Base-by-base conservation (phyloP, 305 asterid species). In the Fraxinus sp. region DNA sequence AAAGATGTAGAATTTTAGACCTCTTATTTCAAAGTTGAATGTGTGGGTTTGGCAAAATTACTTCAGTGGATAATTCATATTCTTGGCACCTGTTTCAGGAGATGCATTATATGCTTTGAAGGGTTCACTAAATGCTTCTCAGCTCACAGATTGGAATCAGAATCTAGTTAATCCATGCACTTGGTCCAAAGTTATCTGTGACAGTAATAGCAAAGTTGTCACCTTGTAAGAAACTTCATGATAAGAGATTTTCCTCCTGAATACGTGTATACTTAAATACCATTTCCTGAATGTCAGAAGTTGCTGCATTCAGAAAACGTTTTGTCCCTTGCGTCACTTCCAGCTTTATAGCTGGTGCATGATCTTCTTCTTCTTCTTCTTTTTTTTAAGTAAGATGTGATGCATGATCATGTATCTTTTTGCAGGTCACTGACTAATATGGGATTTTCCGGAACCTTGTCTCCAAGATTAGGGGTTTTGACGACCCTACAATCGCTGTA, bases 131-230 rank as follows among this genome's bases (percentile, higher is more conserved):
- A 93, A 93, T 64, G 98, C 92, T 83, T 86, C 97, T 3, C 95
- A 93, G 90, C 98, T 96, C 41, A 32, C 59, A 10, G 93, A 94
- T 84, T 96, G 99, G 99, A 91, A 92, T 77, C 89, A 62, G 76
- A 87, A 91, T 86, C 97, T 84, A 87, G 99, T 94, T 81, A 91
- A 89, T 83, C 99, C 98, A 0, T 96, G 99, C 90, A 96, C 99
- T 73, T 96, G 98, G 99, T 87, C 97, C 76, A 93, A 91, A 86
- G 88, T 96, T 70, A 87, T 80, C 66, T 96, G 98, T 79, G 97
- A 94, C 39, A 30, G 46, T 55, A 88, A 46, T 82, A 55, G 55
- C 89, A 85, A 89, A 77, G 98, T 94, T 79, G 80, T 88, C 10
- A 82, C 92, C 73, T 92, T 96, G 99, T 96, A 92, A 87, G 98